Evolutionary conservation across 192 early-diverging fungal species (phyloP).

Genomic region (Backusella parvicylindrica): DNA sequence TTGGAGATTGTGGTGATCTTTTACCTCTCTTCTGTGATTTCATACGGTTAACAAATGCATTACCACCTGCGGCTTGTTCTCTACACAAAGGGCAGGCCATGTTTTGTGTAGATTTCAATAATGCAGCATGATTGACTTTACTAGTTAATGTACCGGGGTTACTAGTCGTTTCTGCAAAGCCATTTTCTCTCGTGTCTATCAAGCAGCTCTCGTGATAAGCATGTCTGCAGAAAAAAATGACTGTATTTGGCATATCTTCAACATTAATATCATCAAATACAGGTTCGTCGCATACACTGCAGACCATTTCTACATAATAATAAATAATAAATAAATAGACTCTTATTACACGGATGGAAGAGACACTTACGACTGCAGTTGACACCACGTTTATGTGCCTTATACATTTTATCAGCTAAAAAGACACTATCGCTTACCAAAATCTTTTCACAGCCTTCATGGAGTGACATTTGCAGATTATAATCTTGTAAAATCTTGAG

Average conservation of each 20-base stretch:
- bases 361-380: conserved; percentile 42
- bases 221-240: conserved; percentile 93
- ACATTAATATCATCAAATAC: conserved; percentile 37
- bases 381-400: conserved; percentile 65
- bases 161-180: conserved; percentile 32
- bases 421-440: conserved; percentile 82
- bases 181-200: conserved; percentile 40
- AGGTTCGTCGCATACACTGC: conserved; percentile 45
- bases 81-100: conserved; percentile 51
- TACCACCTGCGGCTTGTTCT: conserved; percentile 41
- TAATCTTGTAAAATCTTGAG: conserved; percentile 91
- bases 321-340: conserved; percentile 3
- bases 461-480: conserved; percentile 85
- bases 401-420: conserved; percentile 67
- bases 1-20: not conserved
- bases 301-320: conserved; percentile 38
- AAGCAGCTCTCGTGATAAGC: conserved; percentile 84
- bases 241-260: conserved; percentile 37
- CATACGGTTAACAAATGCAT: conserved; percentile 37
- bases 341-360: not conserved
- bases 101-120: conserved; percentile 39
- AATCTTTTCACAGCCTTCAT: conserved; percentile 90
- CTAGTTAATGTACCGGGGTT: conserved; percentile 25
- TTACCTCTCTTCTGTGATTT: conserved; percentile 15
- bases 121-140: conserved; percentile 49